Conservation (phyloP, 768 basidiomycete genomes). For the Boletus barrowsii region DNA sequence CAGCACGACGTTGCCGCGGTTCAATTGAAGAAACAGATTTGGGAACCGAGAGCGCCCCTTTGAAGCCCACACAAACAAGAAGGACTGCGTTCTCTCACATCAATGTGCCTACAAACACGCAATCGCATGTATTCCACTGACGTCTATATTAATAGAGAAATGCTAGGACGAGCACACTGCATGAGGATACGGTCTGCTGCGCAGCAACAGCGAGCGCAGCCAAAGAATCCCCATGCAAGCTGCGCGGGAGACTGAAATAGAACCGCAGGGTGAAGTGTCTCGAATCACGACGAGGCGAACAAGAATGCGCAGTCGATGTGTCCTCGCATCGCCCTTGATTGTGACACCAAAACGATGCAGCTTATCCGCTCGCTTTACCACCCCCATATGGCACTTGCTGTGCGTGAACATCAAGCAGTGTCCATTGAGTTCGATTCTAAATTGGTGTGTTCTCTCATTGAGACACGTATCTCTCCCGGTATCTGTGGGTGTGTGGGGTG, state of each 20-base stretch:
- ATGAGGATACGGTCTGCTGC: too few species aligned
- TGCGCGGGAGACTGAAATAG: too few species aligned
- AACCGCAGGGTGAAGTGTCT: background rate
- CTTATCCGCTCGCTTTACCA: background rate
- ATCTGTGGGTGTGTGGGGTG: conserved; percentile 4
- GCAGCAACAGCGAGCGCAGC: too few species aligned
- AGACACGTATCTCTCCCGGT: background rate
- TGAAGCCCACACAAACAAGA: too few species aligned
- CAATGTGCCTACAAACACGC: too few species aligned
- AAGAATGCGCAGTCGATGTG: background rate
- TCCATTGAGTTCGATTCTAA: background rate
- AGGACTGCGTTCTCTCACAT: too few species aligned
- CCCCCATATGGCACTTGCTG: conserved; percentile 11
- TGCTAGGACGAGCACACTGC: too few species aligned
- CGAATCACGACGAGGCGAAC: background rate
- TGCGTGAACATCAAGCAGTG: background rate
- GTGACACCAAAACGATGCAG: background rate
- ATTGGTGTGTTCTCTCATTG: background rate
- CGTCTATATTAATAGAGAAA: too few species aligned
- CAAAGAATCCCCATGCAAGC: background rate
- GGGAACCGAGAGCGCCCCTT: background rate
- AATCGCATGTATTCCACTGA: too few species aligned
- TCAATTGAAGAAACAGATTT: too few species aligned
- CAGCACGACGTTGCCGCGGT: background rate
- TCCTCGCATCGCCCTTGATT: background rate